phyloP scores from a whole-genome alignment of 2,329 filamentous ascomycete species.

The Colletotrichum endophyticum region DNA sequence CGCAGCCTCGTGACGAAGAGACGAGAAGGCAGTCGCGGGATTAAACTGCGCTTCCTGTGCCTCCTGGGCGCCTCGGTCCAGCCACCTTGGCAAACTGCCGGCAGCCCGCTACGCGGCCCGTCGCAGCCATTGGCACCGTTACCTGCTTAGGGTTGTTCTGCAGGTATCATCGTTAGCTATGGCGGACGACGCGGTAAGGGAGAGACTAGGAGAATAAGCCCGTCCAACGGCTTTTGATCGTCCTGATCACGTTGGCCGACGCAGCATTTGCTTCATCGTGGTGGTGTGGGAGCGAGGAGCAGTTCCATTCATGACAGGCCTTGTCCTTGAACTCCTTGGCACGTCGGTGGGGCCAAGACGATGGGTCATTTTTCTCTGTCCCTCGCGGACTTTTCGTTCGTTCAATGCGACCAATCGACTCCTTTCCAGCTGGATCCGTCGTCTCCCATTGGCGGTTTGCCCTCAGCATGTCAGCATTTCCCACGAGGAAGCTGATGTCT shows the following conservation, averaged over 20 bases:
- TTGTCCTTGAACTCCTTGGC: background rate
- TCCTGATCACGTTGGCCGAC: background rate
- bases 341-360: background rate
- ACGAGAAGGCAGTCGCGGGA: background rate
- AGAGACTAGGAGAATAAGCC: background rate
- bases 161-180: background rate
- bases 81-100: slow-evolving; percentile 11
- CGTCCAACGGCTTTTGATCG: background rate
- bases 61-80: background rate
- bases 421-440: background rate
- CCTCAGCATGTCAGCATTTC: background rate
- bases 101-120: background rate
- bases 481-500: background rate
- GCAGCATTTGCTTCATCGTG: background rate
- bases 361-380: background rate
- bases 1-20: background rate
- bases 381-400: background rate
- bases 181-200: background rate
- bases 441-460: background rate
- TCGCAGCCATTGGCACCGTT: background rate
- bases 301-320: background rate
- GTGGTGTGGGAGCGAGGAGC: background rate
- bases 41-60: background rate
- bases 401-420: background rate
- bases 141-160: background rate